Evolutionary conservation across 129 eudicot species (phyloP), one percentile per base, ranked within the genome.

Genomic region (Oenanthe sinensis): DNA sequence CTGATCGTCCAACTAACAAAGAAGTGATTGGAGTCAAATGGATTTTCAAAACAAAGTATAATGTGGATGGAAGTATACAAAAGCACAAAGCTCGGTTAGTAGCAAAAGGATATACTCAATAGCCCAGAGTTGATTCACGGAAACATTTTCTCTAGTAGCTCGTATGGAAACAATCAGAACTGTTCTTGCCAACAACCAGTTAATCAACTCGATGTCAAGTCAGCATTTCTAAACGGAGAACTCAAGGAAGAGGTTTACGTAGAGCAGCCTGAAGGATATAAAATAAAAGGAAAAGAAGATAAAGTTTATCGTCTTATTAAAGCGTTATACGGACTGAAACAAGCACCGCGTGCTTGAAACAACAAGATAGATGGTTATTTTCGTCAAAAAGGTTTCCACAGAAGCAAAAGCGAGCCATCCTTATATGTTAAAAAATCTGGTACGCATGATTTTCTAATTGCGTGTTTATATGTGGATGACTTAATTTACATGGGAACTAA

Each of bases 51-150:
- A 52, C 60, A 52, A 52, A 52, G n/a, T 15, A 52, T 4, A 52
- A 52, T 16, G 60, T 11, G 7, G n/a, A 52, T 52, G 20, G 60
- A 52, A 52, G 60, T 52, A 19, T 52, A 52, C 60, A 52, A 3
- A 52, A 52, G n/a, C 60, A 52, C n/a, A 52, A 52, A 52, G 60
- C 60, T 16, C 60, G n/a, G 2, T 52, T 52, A 52, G 60, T 52
- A 52, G 89, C 78, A 69, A 90, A 90, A 22, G 89, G 60, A 48
- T 48, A 48, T 48, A 4, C 15, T 48, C 54, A 48, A 48, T 2
- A 10, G 54, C 54, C 17, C 1, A 13, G 14, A 10, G 54, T 48
- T 48, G 54, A 48, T 48, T 48, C 17, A 48, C 7, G 3, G 54
- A 48, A 48, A 48, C 54, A 48, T 48, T 6, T 48, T 6, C 14